phyloP scores from a whole-genome alignment of 2,329 filamentous ascomycete genomes.

The Diaporthe amygdali region DNA sequence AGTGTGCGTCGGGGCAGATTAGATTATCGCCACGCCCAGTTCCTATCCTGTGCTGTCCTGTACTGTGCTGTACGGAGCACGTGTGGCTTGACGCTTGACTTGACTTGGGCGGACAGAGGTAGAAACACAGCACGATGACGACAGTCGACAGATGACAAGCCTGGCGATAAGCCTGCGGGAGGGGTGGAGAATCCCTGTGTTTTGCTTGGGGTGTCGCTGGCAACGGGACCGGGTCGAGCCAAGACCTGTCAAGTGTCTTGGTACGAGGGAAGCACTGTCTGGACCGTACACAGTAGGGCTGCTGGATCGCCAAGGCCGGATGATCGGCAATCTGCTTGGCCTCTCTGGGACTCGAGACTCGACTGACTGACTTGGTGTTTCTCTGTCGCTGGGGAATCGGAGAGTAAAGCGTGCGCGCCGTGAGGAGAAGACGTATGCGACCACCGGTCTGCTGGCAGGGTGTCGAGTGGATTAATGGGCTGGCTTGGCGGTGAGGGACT shows the following conservation, averaged over 20 bases:
- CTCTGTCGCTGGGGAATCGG: neutral
- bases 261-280: neutral
- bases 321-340: neutral
- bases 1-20: neutral
- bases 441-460: neutral
- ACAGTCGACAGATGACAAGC: neutral
- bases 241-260: slow-evolving; percentile 15
- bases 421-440: neutral
- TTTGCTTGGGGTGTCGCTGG: neutral
- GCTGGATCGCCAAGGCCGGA: slow-evolving; percentile 12
- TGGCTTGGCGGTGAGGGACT: slow-evolving; percentile 1
- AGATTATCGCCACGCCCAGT: slow-evolving; percentile 11
- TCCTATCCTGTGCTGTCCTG: neutral
- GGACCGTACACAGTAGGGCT: too few relatives aligned
- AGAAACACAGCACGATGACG: slow-evolving; percentile 13
- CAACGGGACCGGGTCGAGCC: neutral
- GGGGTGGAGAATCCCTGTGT: slow-evolving; percentile 8
- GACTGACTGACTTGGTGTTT: neutral
- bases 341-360: neutral
- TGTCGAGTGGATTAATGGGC: neutral
- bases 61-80: neutral
- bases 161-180: neutral
- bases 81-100: slow-evolving; percentile 11
- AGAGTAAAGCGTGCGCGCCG: neutral
- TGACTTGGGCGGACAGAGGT: slow-evolving; percentile 1